Conservation (phyloP, 2,329 filamentous ascomycete genomes). For the Xylariaceae sp. region DNA sequence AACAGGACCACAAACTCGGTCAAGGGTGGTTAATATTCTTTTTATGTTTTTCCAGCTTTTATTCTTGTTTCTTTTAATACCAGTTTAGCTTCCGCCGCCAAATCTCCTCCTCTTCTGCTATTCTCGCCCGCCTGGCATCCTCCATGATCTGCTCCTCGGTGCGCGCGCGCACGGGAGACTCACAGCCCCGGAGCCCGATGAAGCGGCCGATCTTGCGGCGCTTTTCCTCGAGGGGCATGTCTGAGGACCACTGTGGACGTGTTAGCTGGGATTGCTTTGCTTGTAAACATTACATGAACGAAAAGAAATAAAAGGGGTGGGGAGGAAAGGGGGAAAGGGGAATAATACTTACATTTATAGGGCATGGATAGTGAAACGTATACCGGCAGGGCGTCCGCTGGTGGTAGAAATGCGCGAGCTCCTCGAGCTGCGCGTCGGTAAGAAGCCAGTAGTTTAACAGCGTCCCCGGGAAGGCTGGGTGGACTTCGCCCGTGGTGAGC, state of each 20-base stretch:
- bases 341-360: slow-evolving; percentile 42
- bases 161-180: slow-evolving; percentile 43
- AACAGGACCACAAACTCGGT: not conserved
- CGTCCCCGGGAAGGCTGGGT: slow-evolving; percentile 61
- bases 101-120: slow-evolving; percentile 43
- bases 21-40: not conserved
- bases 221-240: slow-evolving; percentile 60
- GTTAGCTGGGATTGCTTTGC: not conserved
- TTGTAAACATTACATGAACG: not conserved
- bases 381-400: slow-evolving; percentile 57
- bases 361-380: slow-evolving; percentile 60
- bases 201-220: slow-evolving; percentile 68
- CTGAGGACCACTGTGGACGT: slow-evolving; percentile 45
- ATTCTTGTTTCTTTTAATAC: slow-evolving; percentile 24
- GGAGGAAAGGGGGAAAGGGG: not conserved
- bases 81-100: slow-evolving; percentile 45
- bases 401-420: slow-evolving; percentile 68
- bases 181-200: slow-evolving; percentile 64
- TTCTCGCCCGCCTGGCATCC: slow-evolving; percentile 24
- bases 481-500: slow-evolving; percentile 56
- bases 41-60: not conserved
- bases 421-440: slow-evolving; percentile 65
- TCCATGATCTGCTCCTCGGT: slow-evolving; percentile 29
- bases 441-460: slow-evolving; percentile 71
- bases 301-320: not conserved